Percentiles rank a stretch among this genome's conserved stretches.
Conservation (phyloP, 2,329 filamentous ascomycete species). For the Fusarium euwallaceae region DNA sequence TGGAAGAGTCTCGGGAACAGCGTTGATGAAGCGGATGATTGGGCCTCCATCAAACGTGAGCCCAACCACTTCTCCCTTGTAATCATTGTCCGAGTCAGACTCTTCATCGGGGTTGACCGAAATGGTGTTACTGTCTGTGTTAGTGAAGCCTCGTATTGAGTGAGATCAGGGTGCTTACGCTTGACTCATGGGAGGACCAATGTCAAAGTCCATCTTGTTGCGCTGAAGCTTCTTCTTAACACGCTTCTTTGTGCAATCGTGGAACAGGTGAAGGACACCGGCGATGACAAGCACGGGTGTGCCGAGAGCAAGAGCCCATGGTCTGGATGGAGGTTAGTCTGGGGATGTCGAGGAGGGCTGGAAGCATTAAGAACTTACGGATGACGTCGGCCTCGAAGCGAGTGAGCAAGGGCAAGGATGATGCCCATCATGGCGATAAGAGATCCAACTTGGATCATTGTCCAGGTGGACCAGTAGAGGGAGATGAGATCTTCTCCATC, state of each 20-base stretch:
- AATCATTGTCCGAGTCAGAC: constrained; percentile 49
- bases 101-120: constrained; percentile 51
- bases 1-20: constrained; percentile 49
- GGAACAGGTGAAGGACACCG: constrained; percentile 64
- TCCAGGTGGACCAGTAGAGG: constrained; percentile 73
- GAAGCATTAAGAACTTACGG: constrained; percentile 56
- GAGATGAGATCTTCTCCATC: constrained; percentile 71
- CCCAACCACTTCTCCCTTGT: constrained; percentile 56
- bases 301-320: constrained; percentile 71
- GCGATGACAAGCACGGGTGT: constrained; percentile 72
- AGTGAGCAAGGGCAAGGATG: constrained; percentile 65
- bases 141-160: constrained; percentile 18
- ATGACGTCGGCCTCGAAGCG: constrained; percentile 62
- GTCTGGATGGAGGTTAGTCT: constrained; percentile 48
- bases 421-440: constrained; percentile 71
- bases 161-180: constrained; percentile 50
- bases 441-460: constrained; percentile 69
- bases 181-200: constrained; percentile 58
- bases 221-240: constrained; percentile 50
- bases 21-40: constrained; percentile 59
- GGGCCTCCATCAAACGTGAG: constrained; percentile 61
- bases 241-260: constrained; percentile 54
- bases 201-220: constrained; percentile 41
- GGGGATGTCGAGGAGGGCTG: neutral
- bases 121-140: constrained; percentile 53